A percentile compares a stretch with the other conserved stretches of the same genome.
phyloP scores from a whole-genome alignment of 805 yeast genomes.

The Schwanniomyces polymorphus region DNA sequence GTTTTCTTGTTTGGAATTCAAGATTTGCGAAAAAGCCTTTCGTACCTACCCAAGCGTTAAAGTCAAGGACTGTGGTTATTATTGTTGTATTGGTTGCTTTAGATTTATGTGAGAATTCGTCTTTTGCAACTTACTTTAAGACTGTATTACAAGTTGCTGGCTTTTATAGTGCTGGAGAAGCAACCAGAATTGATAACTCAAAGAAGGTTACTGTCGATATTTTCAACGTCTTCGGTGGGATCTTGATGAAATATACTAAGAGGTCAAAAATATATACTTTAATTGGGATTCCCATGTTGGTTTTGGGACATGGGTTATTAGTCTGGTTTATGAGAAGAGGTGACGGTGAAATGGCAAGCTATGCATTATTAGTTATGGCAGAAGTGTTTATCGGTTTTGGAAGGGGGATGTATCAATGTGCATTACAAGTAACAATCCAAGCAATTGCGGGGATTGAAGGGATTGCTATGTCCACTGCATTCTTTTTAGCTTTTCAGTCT shows the following conservation, averaged over 20 bases:
- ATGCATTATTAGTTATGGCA: neutral
- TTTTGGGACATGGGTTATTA: neutral
- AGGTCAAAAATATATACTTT: constrained; percentile 19
- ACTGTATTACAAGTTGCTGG: constrained; percentile 21
- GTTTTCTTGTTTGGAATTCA: constrained; percentile 19
- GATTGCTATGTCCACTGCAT: neutral
- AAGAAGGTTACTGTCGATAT: constrained; percentile 24
- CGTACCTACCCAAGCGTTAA: constrained; percentile 20
- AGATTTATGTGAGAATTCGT: constrained; percentile 21
- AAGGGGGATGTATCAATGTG: neutral
- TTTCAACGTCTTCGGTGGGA: constrained; percentile 22
- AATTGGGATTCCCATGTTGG: neutral
- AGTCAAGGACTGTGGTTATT: constrained; percentile 14
- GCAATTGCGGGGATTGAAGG: neutral
- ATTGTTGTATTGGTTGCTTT: constrained; percentile 16
- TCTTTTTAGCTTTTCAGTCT: neutral
- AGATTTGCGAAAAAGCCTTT: constrained; percentile 16
- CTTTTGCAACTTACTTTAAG: constrained; percentile 21
- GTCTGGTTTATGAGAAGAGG: neutral
- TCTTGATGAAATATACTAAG: constrained; percentile 25
- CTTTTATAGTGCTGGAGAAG: constrained; percentile 15
- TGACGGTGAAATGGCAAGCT: constrained; percentile 7
- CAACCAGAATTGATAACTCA: constrained; percentile 26
- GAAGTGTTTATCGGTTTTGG: neutral
- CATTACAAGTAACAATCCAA: neutral